phyloP scores from a whole-genome alignment of 2,329 filamentous ascomycete genomes.

The Aspergillus costaricaensis region DNA sequence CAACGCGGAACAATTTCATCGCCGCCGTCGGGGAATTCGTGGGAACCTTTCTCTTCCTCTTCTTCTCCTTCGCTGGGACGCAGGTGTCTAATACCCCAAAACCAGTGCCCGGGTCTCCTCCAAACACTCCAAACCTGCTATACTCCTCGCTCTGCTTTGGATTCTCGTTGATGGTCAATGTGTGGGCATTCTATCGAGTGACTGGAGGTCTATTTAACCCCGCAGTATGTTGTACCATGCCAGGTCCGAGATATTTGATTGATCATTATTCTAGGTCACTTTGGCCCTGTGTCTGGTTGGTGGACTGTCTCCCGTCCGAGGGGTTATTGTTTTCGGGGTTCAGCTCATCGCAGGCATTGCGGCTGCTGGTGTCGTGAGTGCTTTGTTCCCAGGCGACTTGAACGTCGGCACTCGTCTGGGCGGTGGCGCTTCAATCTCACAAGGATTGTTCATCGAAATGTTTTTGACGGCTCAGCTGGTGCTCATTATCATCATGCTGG shows the following conservation, averaged over 20 bases:
- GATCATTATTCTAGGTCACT: constrained; percentile 47
- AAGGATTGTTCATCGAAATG: constrained; percentile 68
- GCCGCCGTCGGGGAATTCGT: constrained; percentile 54
- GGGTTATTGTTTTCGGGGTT: constrained; percentile 54
- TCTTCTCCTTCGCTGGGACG: constrained; percentile 51
- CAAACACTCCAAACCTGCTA: constrained; percentile 41
- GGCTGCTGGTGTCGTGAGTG: constrained; percentile 59
- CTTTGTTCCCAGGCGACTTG: constrained; percentile 60
- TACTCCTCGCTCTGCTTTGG: constrained; percentile 50
- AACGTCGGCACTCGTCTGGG: constrained; percentile 60
- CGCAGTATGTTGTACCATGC: constrained; percentile 34
- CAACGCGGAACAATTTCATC: constrained; percentile 47
- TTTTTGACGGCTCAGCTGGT: constrained; percentile 66
- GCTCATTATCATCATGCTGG: constrained; percentile 68
- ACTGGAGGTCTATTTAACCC: constrained; percentile 57
- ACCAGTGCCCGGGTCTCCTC: constrained; percentile 33
- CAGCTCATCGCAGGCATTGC: constrained; percentile 63
- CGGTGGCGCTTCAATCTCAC: constrained; percentile 53
- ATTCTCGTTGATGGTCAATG: constrained; percentile 54
- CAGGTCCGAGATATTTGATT: not conserved
- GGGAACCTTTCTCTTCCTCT: constrained; percentile 55
- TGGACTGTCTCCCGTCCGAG: constrained; percentile 57
- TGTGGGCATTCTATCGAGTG: constrained; percentile 57
- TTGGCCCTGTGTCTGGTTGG: constrained; percentile 62
- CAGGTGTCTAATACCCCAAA: constrained; percentile 48